Evolutionary conservation across 805 yeast species (phyloP).

Genomic region (Maudiozyma bulderi): DNA sequence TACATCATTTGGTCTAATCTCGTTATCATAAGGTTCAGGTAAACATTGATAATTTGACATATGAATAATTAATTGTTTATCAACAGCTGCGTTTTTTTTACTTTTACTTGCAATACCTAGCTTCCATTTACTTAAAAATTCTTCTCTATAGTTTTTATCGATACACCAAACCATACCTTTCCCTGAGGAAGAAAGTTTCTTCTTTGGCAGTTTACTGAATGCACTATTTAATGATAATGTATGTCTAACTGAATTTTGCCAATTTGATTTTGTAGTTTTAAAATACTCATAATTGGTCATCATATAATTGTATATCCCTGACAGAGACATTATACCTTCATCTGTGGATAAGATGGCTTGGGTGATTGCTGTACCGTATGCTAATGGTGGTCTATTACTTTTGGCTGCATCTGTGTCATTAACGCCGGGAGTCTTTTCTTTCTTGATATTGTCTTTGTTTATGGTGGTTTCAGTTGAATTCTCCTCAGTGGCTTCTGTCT

Average conservation of each 20-base stretch:
- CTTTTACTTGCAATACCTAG: slow-evolving; percentile 62
- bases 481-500: neutral
- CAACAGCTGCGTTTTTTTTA: slow-evolving; percentile 60
- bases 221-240: slow-evolving; percentile 90
- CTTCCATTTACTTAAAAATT: slow-evolving; percentile 69
- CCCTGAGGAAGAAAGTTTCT: slow-evolving; percentile 85
- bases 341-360: slow-evolving; percentile 84
- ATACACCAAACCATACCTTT: slow-evolving; percentile 99
- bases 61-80: slow-evolving; percentile 68
- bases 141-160: slow-evolving; percentile 69
- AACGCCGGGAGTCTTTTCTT: neutral
- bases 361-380: slow-evolving; percentile 95
- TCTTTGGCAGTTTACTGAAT: slow-evolving; percentile 90
- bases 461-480: neutral
- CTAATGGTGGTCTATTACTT: slow-evolving; percentile 64
- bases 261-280: slow-evolving; percentile 78
- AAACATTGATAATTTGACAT: slow-evolving; percentile 38
- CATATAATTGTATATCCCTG: slow-evolving; percentile 89
- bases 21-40: slow-evolving; percentile 16
- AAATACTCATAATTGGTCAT: slow-evolving; percentile 78
- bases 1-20: neutral
- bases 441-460: neutral
- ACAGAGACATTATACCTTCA: slow-evolving; percentile 76
- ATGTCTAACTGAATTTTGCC: slow-evolving; percentile 97
- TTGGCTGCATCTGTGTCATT: slow-evolving; percentile 36